Base-by-base conservation (phyloP, 108 stramenopile species). In the Nitzschia putrida region DNA sequence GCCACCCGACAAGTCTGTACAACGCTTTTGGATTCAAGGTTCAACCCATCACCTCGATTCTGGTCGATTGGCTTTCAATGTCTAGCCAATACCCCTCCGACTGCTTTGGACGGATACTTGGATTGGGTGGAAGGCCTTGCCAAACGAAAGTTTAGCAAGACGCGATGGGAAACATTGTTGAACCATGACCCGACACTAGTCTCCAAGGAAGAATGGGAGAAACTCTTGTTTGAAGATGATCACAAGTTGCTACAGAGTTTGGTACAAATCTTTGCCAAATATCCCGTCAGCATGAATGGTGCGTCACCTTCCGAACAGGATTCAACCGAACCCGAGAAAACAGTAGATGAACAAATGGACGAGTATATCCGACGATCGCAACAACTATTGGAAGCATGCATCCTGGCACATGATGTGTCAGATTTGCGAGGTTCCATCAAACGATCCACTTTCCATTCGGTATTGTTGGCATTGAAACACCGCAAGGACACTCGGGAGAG, bases 61-160 rank as follows among this genome's bases (percentile, higher is more conserved):
- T 41, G 45, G 57, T 14, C 38, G 13, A 44, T 76, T 57, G 74
- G 59, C 8, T 76, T 69, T 21, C 66, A 76, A 39, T 59, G 66
- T 44, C 51, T 76, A 25, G 43, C 59, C 26, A 70, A 70, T 50
- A 52, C 37, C 9, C 11, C 51, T 8, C 53, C 45, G n/a, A 40
- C 26, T 50, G 22, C 45, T 8, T 13, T 66, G 12, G 40, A 67
- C 37, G 51, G 61, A 0, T 76, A 69, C 44, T 64, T 63, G 40
- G 68, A 69, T 37, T 43, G 49, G 11, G 61, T 76, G 2, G 65
- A 76, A 29, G 47, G 60, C 1, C 52, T 76, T 8, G 61, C 58
- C 2, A 56, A 39, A 24, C 61, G 68, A 37, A 76, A 76, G 40
- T 76, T 76, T 69, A 68, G 74, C 47, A 49, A 49, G 18, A 2